phyloP scores from a whole-genome alignment of 306 rosid species.

The Pyrus betulifolia region DNA sequence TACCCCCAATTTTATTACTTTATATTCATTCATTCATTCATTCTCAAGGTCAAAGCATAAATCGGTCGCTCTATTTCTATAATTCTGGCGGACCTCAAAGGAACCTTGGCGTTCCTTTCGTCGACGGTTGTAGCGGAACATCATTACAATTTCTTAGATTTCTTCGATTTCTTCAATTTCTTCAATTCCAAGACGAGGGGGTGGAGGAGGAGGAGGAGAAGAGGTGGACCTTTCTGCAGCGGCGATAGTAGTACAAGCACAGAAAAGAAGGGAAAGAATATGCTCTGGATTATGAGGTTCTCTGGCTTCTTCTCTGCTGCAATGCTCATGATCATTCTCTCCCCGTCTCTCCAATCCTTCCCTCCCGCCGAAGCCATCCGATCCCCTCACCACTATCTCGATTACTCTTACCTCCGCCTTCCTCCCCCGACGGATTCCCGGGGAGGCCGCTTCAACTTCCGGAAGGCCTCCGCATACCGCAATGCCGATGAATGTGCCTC shows the following conservation, averaged over 20 bases:
- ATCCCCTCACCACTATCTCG: slow-evolving; percentile 35
- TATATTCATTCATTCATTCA: neutral
- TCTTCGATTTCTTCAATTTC: slow-evolving; percentile 5
- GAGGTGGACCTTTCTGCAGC: neutral
- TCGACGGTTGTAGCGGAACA: slow-evolving; percentile 11
- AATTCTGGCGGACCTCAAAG: slow-evolving; percentile 36
- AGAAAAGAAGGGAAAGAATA: neutral
- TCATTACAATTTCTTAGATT: slow-evolving; percentile 6
- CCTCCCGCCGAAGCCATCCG: slow-evolving; percentile 76
- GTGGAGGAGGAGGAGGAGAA: slow-evolving; percentile 22
- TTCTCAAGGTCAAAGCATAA: neutral
- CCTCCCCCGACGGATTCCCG: neutral
- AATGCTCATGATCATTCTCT: slow-evolving; percentile 48
- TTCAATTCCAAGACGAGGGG: too few species aligned
- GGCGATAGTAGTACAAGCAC: neutral
- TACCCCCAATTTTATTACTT: neutral
- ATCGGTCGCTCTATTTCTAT: neutral
- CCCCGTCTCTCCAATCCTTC: slow-evolving; percentile 65
- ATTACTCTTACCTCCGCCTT: slow-evolving; percentile 17
- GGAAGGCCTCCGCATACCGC: slow-evolving; percentile 39
- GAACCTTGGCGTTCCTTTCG: slow-evolving; percentile 33
- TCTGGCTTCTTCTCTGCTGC: slow-evolving; percentile 59
- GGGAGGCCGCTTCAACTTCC: slow-evolving; percentile 32
- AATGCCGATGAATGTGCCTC: slow-evolving; percentile 51
- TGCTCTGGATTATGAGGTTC: slow-evolving; percentile 51